Base-by-base conservation (phyloP, 805 yeast genomes). In the Yarrowia sp. region DNA sequence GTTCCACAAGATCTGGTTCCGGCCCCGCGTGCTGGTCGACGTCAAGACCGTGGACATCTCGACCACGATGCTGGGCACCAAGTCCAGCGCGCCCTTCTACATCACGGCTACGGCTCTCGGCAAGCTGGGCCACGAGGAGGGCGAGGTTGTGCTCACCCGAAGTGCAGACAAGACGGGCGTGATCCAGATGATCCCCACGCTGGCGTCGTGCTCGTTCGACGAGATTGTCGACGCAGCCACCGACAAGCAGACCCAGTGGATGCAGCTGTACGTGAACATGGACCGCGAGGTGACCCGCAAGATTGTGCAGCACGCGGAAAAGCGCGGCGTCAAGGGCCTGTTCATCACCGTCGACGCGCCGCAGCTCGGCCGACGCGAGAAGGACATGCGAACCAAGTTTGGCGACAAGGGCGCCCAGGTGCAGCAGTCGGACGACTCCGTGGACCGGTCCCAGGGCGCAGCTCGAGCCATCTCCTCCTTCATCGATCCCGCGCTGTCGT, bases 261-360 rank as follows among this genome's bases (percentile, higher is more conserved):
- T 84, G 72, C 97, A 91, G 74, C 77, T 91, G 56, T 91, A 91
- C 69, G 94, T 91, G 46, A 88, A 89, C 68, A 77, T 85, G 16
- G 92, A 90, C 72, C 80, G 94, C 59, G 78, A 80, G n/a, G 77
- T 84, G 60, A 82, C 91, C 32, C 76, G 78, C 58, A 74, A 79
- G 31, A 77, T 87, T 65, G 83, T 91, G n/a, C 78, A 80, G 67
- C 85, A 85, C 68, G 94, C 90, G 14, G 92, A 87, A 71, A 70
- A 76, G 56, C 76, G 87, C 61, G 96, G 96, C 1, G 80, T 88
- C 72, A 86, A 86, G 68, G 97, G 94, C 3, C 77, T 91, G 32
- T 90, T 90, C 70, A 83, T 91, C 66, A 91, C 97, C 0, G 96
- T 90, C 7, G 97, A 91, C 77, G 96, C 97, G 0, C 97, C 97